Conservation (phyloP, 306 rosid species). For the Sesbania bispinosa region DNA sequence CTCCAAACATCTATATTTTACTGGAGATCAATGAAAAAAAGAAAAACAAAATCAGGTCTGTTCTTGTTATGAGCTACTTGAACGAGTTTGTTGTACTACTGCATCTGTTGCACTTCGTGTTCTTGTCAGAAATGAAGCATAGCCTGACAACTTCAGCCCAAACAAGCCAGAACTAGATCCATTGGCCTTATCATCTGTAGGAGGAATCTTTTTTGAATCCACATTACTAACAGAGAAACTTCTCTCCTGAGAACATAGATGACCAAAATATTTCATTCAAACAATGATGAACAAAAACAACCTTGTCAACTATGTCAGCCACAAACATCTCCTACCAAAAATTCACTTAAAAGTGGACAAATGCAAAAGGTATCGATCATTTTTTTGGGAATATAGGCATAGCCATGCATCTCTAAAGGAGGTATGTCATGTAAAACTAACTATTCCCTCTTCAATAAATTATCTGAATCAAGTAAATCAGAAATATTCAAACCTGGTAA, state of each 20-base stretch:
- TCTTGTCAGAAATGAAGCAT: slow-evolving; percentile 52
- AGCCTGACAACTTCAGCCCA: slow-evolving; percentile 43
- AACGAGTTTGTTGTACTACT: slow-evolving; percentile 52
- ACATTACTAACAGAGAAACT: slow-evolving; percentile 11
- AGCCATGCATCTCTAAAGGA: background rate
- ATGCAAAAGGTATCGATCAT: background rate
- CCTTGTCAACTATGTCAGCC: background rate
- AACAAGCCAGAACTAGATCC: slow-evolving; percentile 58
- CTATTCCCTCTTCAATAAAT: background rate
- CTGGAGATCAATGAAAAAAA: background rate
- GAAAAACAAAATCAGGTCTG: slow-evolving; percentile 3
- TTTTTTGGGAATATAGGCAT: background rate
- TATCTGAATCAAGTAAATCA: background rate
- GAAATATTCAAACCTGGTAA: slow-evolving; percentile 45
- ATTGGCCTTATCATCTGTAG: slow-evolving; percentile 24
- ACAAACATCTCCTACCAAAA: background rate
- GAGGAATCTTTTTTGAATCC: slow-evolving; percentile 11
- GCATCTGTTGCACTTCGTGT: slow-evolving; percentile 66
- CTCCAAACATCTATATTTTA: slow-evolving; percentile 21
- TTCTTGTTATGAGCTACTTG: slow-evolving; percentile 26
- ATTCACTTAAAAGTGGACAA: background rate
- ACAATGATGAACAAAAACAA: background rate
- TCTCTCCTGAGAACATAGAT: slow-evolving; percentile 37
- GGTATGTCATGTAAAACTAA: slow-evolving; percentile 13
- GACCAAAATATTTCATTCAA: slow-evolving; percentile 15